A percentile compares a stretch with the other conserved stretches of the same genome.
Evolutionary conservation across 305 asterid species (phyloP).

Genomic region (Ilex paraguariensis): DNA sequence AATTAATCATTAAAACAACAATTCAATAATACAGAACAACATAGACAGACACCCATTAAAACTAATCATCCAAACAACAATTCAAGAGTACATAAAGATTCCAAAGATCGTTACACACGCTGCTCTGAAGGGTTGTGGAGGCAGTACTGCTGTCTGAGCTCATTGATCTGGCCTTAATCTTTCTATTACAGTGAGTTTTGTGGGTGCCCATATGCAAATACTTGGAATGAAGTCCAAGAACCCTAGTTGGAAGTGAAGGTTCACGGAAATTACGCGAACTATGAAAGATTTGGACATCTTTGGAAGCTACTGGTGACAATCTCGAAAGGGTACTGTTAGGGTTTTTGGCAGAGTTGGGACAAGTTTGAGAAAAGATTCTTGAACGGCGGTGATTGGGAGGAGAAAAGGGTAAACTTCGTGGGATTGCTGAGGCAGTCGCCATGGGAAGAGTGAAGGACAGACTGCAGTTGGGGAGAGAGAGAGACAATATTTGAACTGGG

Average conservation of each 20-base stretch:
- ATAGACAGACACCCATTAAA: conserved; percentile 2
- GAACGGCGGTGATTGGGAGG: conserved; percentile 28
- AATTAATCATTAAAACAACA: no score
- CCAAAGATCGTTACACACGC: conserved; percentile 27
- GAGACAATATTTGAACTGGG: conserved; percentile 25
- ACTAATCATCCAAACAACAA: conserved; percentile 5
- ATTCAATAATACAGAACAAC: no score
- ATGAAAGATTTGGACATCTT: conserved; percentile 9
- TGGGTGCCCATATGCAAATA: conserved; percentile 20
- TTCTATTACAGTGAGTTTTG: conserved; percentile 18
- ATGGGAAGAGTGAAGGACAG: conserved; percentile 19
- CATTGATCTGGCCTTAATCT: conserved; percentile 36
- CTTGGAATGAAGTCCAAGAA: conserved; percentile 15
- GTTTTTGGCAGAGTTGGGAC: conserved; percentile 10
- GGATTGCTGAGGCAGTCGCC: conserved; percentile 41
- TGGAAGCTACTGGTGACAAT: conserved; percentile 17
- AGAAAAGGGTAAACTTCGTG: conserved; percentile 26
- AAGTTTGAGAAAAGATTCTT: conserved; percentile 11
- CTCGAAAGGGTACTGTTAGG: conserved; percentile 20
- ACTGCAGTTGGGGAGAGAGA: conserved; percentile 19
- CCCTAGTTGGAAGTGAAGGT: conserved; percentile 13
- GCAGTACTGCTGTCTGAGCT: conserved; percentile 40
- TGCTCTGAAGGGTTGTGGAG: conserved; percentile 35
- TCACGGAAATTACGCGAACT: conserved; percentile 5
- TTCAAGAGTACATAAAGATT: background rate